These are phyloP conservation scores for Geranomyces michiganensis DNA, from an alignment of 192 early-diverging fungal species.

Conservation along the genomic window DNA sequence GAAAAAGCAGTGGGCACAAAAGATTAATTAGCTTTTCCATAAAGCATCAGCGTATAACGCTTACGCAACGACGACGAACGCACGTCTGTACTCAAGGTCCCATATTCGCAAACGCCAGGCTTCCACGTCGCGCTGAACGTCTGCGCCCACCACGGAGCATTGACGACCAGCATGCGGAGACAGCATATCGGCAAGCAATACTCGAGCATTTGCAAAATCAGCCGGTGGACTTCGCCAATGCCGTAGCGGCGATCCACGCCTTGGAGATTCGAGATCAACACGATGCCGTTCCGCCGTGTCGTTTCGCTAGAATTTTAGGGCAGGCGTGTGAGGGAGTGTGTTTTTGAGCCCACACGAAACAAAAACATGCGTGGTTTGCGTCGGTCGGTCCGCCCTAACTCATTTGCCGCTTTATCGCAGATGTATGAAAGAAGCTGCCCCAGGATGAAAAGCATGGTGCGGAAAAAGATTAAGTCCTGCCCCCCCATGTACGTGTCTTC, in stretches of 20 bases:
- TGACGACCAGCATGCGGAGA: conserved; percentile 16
- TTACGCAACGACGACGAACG: background rate
- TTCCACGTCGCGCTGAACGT: conserved; percentile 21
- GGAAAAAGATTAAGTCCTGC: too few species aligned
- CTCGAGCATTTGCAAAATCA: conserved; percentile 33
- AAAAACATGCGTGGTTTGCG: background rate
- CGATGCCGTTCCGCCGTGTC: conserved; percentile 26
- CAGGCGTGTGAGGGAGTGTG: too few species aligned
- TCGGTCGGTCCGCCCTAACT: too few species aligned
- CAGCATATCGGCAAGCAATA: conserved; percentile 27
- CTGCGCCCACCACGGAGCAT: conserved; percentile 37
- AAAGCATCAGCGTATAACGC: background rate
- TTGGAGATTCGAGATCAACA: conserved; percentile 31
- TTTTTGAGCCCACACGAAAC: background rate
- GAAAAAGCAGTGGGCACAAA: background rate
- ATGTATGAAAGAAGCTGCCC: conserved; percentile 28
- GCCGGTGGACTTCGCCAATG: conserved; percentile 27
- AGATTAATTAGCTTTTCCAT: background rate
- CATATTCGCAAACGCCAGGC: conserved; percentile 29
- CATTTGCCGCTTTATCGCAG: conserved; percentile 24
- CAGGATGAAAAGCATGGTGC: too few species aligned
- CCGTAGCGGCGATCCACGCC: conserved; percentile 4
- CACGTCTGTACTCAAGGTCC: conserved; percentile 22
- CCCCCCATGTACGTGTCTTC: too few species aligned
- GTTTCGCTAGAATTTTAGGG: conserved; percentile 20